Percentiles rank a stretch among this genome's conserved stretches.
phyloP scores from a whole-genome alignment of 148 eudicot species.

The Cornus kousa region DNA sequence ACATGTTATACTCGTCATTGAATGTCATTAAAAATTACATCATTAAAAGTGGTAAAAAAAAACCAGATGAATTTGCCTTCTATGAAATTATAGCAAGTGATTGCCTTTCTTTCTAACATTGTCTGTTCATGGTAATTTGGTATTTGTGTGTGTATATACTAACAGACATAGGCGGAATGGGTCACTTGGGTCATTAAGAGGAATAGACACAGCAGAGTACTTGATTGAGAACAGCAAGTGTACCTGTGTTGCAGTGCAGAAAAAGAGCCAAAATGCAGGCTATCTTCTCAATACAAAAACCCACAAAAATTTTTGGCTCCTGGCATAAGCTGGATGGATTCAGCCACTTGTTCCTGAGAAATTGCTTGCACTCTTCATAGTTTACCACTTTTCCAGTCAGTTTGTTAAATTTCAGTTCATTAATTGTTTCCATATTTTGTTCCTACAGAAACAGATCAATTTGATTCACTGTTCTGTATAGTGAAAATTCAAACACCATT shows the following conservation, averaged over 20 bases:
- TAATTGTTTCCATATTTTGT: neutral
- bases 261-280: constrained; percentile 58
- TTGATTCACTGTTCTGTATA: neutral
- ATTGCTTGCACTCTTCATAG: neutral
- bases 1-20: no score
- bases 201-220: constrained; percentile 54
- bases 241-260: constrained; percentile 66
- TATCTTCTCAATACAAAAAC: constrained; percentile 62
- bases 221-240: constrained; percentile 59
- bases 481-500: neutral
- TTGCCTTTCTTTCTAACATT: neutral
- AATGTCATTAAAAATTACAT: no score
- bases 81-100: no score
- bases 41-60: no score
- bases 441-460: neutral
- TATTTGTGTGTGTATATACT: neutral
- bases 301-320: constrained; percentile 60
- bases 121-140: neutral
- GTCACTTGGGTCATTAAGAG: constrained; percentile 30
- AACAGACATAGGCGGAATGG: constrained; percentile 36
- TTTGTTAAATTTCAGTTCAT: neutral
- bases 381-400: neutral
- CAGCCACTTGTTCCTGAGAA: neutral
- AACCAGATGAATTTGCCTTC: no score
- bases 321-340: constrained; percentile 30